Evolutionary conservation across 2,329 filamentous ascomycete species (phyloP), one percentile per base, ranked within the genome.

Genomic region (Coniella vitis): DNA sequence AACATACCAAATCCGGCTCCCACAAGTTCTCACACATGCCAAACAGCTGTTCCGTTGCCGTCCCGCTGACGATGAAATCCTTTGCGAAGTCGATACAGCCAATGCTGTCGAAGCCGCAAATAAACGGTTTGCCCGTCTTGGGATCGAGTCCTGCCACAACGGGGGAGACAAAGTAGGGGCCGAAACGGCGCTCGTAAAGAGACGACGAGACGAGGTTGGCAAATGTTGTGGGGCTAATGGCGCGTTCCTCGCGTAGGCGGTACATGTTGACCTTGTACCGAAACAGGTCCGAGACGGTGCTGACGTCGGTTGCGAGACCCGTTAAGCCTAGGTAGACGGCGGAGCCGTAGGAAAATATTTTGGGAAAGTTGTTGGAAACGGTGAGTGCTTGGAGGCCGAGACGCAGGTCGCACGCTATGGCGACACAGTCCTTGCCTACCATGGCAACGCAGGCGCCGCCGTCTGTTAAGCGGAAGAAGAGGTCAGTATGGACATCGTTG

Each of bases 191-290:
- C 82, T 98, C 93, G 74, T 98, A 98, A 64, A 98, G 79, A 58
- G 83, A 87, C 58, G 81, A 88, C 63, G 83, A 87, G 62, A 98
- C 90, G 58, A 98, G 82, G 76, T 98, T 96, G 69, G 93, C 90
- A 72, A 98, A 90, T 51, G 93, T 98, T 67, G 87, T 81, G 39
- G 93, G 93, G 48, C 87, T 85, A 70, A 98, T 97, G 75, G 90
- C 80, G 65, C 93, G 90, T 78, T 98, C 93, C 78, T 98, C 93
- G 64, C 93, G 88, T 63, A 98, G 82, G 57, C 93, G 87, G 81
- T 98, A 98, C 87, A 98, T 94, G 81, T 98, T 98, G 69, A 95
- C 89, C 79, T 98, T 98, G 83, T 95, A 97, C 65, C 93, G 90
- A 81, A 98, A 95, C 59, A 97, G 85, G 72, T 98, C 91, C 61